These are phyloP conservation scores for Arabidopsis lyrata DNA, from an alignment of 441 rosid genomes.

Conservation along the genomic window DNA sequence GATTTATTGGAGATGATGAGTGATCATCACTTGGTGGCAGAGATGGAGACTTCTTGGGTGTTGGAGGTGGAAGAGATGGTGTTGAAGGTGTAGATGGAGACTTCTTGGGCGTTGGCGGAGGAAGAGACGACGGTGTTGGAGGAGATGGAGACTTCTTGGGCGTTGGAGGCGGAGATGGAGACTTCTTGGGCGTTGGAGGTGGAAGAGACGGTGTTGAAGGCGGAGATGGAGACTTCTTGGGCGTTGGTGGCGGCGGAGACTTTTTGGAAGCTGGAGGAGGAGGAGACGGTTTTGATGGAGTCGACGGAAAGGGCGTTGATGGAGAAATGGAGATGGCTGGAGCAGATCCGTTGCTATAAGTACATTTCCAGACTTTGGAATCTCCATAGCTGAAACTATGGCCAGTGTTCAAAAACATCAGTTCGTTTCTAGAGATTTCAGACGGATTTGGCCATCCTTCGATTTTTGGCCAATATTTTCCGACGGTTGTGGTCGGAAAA, in stretches of 20 bases:
- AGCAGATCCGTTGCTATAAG: constrained; percentile 36
- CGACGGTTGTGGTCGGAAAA: constrained; percentile 35
- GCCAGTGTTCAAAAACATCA: background rate
- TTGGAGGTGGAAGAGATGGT: background rate
- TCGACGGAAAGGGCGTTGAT: background rate
- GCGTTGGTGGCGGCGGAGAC: background rate
- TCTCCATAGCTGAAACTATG: constrained; percentile 12
- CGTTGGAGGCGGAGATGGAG: constrained; percentile 13
- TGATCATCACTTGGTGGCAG: constrained; percentile 22
- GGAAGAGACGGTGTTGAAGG: background rate
- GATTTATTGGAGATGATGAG: constrained; percentile 16
- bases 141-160: constrained; percentile 22
- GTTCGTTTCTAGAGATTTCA: background rate
- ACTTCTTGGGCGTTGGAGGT: background rate
- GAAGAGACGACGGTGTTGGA: background rate
- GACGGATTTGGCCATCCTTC: constrained; percentile 35
- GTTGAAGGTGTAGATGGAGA: background rate
- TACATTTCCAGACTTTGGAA: constrained; percentile 38
- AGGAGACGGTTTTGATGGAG: background rate
- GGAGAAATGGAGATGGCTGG: constrained; percentile 42
- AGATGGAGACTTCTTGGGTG: constrained; percentile 19
- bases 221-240: background rate
- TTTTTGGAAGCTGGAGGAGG: background rate
- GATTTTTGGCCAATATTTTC: constrained; percentile 13
- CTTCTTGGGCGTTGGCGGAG: constrained; percentile 1